Evolutionary conservation across 306 rosid genomes (phyloP).

Genomic region (Cicer arietinum): DNA sequence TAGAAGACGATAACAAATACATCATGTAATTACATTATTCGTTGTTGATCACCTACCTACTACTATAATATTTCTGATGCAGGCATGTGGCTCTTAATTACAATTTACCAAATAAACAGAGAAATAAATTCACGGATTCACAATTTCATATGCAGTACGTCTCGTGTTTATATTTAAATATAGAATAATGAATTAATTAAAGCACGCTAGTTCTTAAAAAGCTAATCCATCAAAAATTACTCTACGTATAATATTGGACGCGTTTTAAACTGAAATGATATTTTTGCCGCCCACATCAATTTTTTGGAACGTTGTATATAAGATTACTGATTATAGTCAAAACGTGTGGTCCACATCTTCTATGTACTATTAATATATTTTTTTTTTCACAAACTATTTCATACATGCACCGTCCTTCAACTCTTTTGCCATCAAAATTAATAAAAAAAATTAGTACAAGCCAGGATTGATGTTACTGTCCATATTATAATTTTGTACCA

Average conservation of each 20-base stretch:
- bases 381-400: background rate
- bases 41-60: no score
- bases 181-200: background rate
- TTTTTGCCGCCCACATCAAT: background rate
- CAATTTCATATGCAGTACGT: background rate
- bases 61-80: no score
- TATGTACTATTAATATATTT: no score
- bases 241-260: background rate
- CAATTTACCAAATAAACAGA: no score
- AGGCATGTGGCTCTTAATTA: no score
- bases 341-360: background rate
- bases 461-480: no score
- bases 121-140: no score
- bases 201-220: background rate
- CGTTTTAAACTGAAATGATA: background rate
- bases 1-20: no score
- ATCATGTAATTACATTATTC: no score
- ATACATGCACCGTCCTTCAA: background rate
- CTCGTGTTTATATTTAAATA: background rate
- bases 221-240: background rate
- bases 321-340: background rate
- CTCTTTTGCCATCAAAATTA: background rate
- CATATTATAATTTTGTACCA: no score
- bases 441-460: no score
- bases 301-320: background rate